A percentile compares a stretch with the other conserved stretches of the same genome.
Evolutionary conservation across 768 basidiomycete genomes (phyloP).

Genomic region (Termitomyces sp.): DNA sequence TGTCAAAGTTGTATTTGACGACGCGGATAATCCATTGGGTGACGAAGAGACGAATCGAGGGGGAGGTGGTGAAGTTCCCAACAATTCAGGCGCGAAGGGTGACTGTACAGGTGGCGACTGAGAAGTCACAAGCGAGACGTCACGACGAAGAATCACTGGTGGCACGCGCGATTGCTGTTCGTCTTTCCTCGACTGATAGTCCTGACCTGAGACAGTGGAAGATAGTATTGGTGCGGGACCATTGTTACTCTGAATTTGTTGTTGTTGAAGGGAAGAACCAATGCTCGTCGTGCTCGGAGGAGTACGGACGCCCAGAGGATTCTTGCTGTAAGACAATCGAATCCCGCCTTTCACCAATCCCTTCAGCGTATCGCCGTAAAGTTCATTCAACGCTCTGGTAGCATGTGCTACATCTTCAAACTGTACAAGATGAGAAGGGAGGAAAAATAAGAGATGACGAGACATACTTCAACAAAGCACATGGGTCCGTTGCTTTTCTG

Average conservation of each 20-base stretch:
- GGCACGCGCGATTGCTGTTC: conserved; percentile 16
- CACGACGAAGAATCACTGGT: conserved; percentile 17
- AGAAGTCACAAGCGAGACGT: conserved; percentile 15
- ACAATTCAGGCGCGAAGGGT: conserved; percentile 24
- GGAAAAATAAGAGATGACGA: not conserved
- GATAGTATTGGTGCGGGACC: conserved; percentile 4
- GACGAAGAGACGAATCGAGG: conserved; percentile 38
- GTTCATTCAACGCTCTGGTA: conserved; percentile 79
- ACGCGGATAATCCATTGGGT: conserved; percentile 20
- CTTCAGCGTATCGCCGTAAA: conserved; percentile 88
- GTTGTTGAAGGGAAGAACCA: conserved; percentile 37
- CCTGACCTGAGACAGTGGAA: conserved; percentile 9
- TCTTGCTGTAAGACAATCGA: conserved; percentile 95
- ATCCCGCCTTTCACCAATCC: conserved; percentile 97
- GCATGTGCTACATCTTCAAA: conserved; percentile 89
- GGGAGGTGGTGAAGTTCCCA: conserved; percentile 39
- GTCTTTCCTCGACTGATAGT: conserved; percentile 13
- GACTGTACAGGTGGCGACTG: conserved; percentile 14
- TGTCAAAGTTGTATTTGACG: conserved; percentile 23
- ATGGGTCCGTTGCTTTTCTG: conserved; percentile 98
- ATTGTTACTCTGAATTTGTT: conserved; percentile 29
- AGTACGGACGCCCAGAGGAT: conserved; percentile 89
- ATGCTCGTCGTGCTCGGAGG: conserved; percentile 53
- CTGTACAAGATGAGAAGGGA: conserved; percentile 31
- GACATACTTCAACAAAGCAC: conserved; percentile 93